Conservation (phyloP, 495 filamentous ascomycete species). For the Penicillium cataractarum region DNA sequence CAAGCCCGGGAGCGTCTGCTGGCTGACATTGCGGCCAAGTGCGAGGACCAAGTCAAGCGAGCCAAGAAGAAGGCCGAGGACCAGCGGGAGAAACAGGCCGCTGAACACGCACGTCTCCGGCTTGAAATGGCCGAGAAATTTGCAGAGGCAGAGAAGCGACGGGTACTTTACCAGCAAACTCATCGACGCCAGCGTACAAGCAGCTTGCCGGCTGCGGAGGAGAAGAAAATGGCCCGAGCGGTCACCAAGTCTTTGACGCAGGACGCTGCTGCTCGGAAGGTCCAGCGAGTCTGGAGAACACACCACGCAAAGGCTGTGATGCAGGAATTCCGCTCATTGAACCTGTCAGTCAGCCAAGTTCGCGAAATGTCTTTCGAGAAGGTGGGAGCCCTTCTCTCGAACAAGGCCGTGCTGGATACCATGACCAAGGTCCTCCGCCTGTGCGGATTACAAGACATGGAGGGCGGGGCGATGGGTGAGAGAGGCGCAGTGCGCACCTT, state of each 20-base stretch:
- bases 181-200: constrained; percentile 66
- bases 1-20: constrained; percentile 88
- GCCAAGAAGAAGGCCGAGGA: constrained; percentile 93
- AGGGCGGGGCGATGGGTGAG: constrained; percentile 67
- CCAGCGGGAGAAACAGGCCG: constrained; percentile 86
- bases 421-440: constrained; percentile 76
- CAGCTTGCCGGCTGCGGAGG: constrained; percentile 60
- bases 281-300: constrained; percentile 79
- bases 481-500: constrained; percentile 86
- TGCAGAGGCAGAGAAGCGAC: constrained; percentile 82
- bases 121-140: constrained; percentile 87
- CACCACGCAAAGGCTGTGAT: constrained; percentile 61
- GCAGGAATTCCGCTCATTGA: constrained; percentile 66
- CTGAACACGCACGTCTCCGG: constrained; percentile 74
- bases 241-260: constrained; percentile 54
- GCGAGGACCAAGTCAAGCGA: constrained; percentile 91
- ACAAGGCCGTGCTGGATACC: constrained; percentile 68
- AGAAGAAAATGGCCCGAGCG: constrained; percentile 52
- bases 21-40: constrained; percentile 89
- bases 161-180: constrained; percentile 55
- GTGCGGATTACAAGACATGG: constrained; percentile 74
- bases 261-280: constrained; percentile 68
- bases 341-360: constrained; percentile 74
- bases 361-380: constrained; percentile 79
- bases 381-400: constrained; percentile 74